Percentiles rank a stretch among this genome's conserved stretches.
phyloP scores from a whole-genome alignment of 2,329 filamentous ascomycete species.

The Byssoonygena ceratinophila region DNA sequence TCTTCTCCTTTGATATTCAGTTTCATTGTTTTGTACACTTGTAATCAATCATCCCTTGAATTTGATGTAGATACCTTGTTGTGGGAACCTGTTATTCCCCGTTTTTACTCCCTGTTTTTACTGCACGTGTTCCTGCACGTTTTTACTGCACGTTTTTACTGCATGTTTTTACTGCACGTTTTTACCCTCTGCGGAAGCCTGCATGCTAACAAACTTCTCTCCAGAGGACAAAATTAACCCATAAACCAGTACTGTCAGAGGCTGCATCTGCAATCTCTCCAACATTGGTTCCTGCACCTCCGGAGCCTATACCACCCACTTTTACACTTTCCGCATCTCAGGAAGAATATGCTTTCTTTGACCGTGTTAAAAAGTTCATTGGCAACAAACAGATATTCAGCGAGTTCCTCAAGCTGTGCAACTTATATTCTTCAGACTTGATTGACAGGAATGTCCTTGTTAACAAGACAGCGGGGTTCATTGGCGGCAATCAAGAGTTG shows the following conservation, averaged over 20 bases:
- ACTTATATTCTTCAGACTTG: constrained; percentile 84
- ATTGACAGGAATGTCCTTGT: constrained; percentile 77
- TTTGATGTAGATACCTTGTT: no score
- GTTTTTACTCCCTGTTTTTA: no score
- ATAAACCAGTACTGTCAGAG: constrained; percentile 50
- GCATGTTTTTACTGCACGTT: no score
- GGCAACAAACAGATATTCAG: constrained; percentile 85
- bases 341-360: constrained; percentile 89
- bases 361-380: constrained; percentile 91
- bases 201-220: constrained; percentile 20
- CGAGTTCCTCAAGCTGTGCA: constrained; percentile 94
- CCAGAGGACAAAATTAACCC: constrained; percentile 65
- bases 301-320: constrained; percentile 72
- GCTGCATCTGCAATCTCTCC: constrained; percentile 58
- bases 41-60: no score
- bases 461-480: constrained; percentile 72
- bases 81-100: no score
- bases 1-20: background rate
- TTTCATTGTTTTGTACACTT: no score
- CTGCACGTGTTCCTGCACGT: no score
- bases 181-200: no score
- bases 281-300: constrained; percentile 76
- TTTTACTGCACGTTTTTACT: no score
- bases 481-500: constrained; percentile 80
- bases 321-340: constrained; percentile 61